These are phyloP conservation scores for Blastomyces gilchristii DNA, from an alignment of 2,329 filamentous ascomycete genomes.

Conservation along the genomic window DNA sequence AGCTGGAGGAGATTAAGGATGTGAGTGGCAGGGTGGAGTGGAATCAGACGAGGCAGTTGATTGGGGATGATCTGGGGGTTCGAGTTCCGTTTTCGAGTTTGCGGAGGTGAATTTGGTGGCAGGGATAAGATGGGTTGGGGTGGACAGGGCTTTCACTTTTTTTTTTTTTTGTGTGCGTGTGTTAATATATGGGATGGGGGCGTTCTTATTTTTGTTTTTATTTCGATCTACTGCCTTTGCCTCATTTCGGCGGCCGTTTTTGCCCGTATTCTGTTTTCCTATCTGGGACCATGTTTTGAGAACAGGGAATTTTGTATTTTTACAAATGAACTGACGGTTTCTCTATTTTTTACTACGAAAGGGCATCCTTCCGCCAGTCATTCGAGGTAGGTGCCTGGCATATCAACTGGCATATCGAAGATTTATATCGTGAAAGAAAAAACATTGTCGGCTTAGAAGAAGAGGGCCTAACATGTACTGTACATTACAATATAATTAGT, in stretches of 20 bases:
- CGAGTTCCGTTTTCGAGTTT: background rate
- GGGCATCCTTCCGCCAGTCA: too few species aligned
- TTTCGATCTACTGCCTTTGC: background rate
- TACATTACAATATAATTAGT: background rate
- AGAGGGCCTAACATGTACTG: too few species aligned
- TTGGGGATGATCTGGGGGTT: slow-evolving; percentile 10
- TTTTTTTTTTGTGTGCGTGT: background rate
- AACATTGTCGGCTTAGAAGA: too few species aligned
- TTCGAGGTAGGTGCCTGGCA: too few species aligned
- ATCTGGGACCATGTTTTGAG: background rate
- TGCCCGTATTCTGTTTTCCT: background rate
- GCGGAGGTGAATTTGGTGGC: background rate
- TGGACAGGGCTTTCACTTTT: too few species aligned
- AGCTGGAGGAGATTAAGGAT: slow-evolving; percentile 51
- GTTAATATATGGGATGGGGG: background rate
- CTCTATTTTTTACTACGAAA: background rate
- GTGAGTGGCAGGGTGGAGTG: slow-evolving; percentile 47
- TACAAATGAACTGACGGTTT: background rate
- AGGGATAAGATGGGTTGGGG: background rate
- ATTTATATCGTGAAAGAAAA: background rate
- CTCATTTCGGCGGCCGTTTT: background rate
- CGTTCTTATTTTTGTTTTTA: slow-evolving; percentile 4
- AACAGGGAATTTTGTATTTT: background rate
- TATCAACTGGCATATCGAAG: too few species aligned
- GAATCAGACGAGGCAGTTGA: slow-evolving; percentile 29